Evolutionary conservation across 2,329 filamentous ascomycete species (phyloP).

Genomic region (Furcasterigmium furcatum): DNA sequence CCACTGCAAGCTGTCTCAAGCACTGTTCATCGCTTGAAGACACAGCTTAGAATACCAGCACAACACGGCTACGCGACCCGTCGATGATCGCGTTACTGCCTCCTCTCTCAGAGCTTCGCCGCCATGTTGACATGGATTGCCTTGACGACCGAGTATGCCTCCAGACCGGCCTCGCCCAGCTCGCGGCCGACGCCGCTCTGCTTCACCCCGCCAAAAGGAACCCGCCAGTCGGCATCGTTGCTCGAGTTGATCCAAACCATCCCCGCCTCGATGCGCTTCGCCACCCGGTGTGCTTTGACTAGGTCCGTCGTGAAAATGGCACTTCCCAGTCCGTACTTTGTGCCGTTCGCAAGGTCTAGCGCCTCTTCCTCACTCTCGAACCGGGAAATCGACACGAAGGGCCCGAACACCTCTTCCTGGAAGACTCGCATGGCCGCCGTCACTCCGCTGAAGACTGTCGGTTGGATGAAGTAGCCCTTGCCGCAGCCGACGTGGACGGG

Average conservation of each 20-base stretch:
- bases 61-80: too few species aligned
- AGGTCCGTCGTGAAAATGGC: slow-evolving; percentile 61
- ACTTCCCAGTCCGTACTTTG: slow-evolving; percentile 57
- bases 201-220: slow-evolving; percentile 44
- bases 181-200: slow-evolving; percentile 46
- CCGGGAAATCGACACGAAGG: slow-evolving; percentile 35
- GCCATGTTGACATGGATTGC: slow-evolving; percentile 39
- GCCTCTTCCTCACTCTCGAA: slow-evolving; percentile 40
- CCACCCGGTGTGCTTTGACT: slow-evolving; percentile 40
- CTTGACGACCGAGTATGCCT: slow-evolving; percentile 40
- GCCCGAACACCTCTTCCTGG: slow-evolving; percentile 43
- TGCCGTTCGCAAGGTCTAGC: slow-evolving; percentile 41
- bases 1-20: too few species aligned
- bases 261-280: slow-evolving; percentile 57
- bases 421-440: slow-evolving; percentile 37
- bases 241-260: slow-evolving; percentile 51
- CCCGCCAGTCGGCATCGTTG: slow-evolving; percentile 38
- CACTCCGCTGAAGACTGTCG: slow-evolving; percentile 40
- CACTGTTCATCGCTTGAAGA: too few species aligned
- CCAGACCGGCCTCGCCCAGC: slow-evolving; percentile 40
- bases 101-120: not conserved
- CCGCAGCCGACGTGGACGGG: slow-evolving; percentile 27
- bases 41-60: too few species aligned
- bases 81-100: too few species aligned
- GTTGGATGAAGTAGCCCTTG: slow-evolving; percentile 43